These are phyloP conservation scores for Lyophyllum atratum DNA, from an alignment of 768 basidiomycete genomes.

Conservation along the genomic window DNA sequence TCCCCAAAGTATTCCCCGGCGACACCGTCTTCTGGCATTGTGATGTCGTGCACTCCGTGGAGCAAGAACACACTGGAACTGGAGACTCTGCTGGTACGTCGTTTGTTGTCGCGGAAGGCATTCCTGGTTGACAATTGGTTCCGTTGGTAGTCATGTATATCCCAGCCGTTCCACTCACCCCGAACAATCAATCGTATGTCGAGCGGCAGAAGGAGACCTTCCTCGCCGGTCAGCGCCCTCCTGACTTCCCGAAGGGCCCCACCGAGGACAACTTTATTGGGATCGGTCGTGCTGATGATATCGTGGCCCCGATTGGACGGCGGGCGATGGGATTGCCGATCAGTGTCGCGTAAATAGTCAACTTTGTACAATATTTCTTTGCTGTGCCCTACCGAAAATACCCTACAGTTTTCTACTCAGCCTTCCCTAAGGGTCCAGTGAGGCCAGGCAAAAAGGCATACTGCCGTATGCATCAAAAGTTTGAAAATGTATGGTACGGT, in stretches of 20 bases:
- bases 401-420: no score
- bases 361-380: neutral
- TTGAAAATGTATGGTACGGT: no score
- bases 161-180: constrained; percentile 67
- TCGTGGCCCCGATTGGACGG: constrained; percentile 34
- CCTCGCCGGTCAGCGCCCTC: constrained; percentile 59
- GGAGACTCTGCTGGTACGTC: constrained; percentile 56
- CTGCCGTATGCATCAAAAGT: no score
- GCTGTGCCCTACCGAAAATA: no score
- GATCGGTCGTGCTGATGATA: constrained; percentile 34
- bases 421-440: no score
- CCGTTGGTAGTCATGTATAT: constrained; percentile 69
- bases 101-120: neutral
- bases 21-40: constrained; percentile 84
- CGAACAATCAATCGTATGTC: constrained; percentile 61
- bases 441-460: no score
- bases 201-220: constrained; percentile 64
- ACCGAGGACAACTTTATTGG: constrained; percentile 39
- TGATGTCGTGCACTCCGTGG: constrained; percentile 52
- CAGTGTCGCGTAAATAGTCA: constrained; percentile 21
- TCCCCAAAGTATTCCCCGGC: constrained; percentile 72
- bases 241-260: constrained; percentile 63
- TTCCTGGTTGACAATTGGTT: constrained; percentile 2
- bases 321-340: constrained; percentile 43
- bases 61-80: constrained; percentile 51